These are phyloP conservation scores for Hygrocybe punicea DNA, from an alignment of 768 basidiomycete species.

Conservation along the genomic window DNA sequence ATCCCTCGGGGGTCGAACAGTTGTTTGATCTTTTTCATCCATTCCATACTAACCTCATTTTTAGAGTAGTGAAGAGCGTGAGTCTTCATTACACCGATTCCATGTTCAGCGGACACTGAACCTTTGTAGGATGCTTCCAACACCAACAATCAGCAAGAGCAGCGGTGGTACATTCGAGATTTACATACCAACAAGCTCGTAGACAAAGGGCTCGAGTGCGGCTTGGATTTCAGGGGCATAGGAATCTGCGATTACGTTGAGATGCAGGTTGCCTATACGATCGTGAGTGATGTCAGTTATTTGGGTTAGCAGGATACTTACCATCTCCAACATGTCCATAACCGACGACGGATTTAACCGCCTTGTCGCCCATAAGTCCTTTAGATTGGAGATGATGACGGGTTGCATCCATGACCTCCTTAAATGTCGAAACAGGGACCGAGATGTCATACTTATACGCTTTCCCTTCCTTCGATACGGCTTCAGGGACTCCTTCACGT, in stretches of 20 bases:
- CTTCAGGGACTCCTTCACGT: constrained; percentile 89
- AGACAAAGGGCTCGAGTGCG: constrained; percentile 92
- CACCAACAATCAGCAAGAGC: constrained; percentile 1
- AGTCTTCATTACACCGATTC: constrained; percentile 94
- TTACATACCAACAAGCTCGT: constrained; percentile 77
- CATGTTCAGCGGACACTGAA: constrained; percentile 96
- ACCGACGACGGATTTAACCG: constrained; percentile 82
- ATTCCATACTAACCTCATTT: constrained; percentile 66
- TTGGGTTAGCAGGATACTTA: constrained; percentile 33
- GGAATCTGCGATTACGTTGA: constrained; percentile 82
- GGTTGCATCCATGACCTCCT: constrained; percentile 80
- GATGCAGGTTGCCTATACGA: constrained; percentile 78
- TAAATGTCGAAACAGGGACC: constrained; percentile 81
- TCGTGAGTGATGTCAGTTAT: not conserved
- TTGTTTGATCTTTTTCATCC: constrained; percentile 88
- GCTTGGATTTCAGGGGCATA: constrained; percentile 82
- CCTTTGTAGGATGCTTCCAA: constrained; percentile 68
- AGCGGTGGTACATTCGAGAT: not conserved
- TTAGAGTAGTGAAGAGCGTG: constrained; percentile 89
- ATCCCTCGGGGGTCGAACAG: constrained; percentile 89
- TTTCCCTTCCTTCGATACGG: constrained; percentile 88
- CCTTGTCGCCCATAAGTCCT: constrained; percentile 65
- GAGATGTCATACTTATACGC: constrained; percentile 97
- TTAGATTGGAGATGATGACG: constrained; percentile 66
- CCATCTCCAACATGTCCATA: constrained; percentile 98